phyloP scores from a whole-genome alignment of 345 rosid species.

The Ailanthus altissimus region DNA sequence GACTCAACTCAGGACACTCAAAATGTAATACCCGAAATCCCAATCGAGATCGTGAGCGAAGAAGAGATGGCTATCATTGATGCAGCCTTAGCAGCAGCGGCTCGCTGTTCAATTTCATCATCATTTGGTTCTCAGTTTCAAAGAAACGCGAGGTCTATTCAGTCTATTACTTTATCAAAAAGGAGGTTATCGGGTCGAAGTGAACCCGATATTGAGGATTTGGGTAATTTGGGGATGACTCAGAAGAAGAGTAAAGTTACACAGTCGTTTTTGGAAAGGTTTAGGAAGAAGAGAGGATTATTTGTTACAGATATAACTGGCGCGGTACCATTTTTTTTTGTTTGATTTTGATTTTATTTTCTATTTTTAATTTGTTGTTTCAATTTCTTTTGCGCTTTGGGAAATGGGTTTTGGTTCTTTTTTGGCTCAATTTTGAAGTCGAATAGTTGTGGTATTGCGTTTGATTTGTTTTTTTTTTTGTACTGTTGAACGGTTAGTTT shows the following conservation, averaged over 20 bases:
- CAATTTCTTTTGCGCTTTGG: no score
- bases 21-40: slow-evolving; percentile 39
- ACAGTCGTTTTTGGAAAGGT: slow-evolving; percentile 45
- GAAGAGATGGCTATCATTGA: slow-evolving; percentile 89
- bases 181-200: slow-evolving; percentile 31
- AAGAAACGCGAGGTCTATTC: slow-evolving; percentile 34
- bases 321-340: slow-evolving; percentile 37
- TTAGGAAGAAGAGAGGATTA: slow-evolving; percentile 56
- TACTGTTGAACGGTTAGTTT: slow-evolving; percentile 9
- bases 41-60: slow-evolving; percentile 74
- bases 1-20: slow-evolving; percentile 23
- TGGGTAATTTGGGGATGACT: slow-evolving; percentile 20
- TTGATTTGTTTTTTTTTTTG: slow-evolving; percentile 7
- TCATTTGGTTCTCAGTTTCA: slow-evolving; percentile 36
- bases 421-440: neutral
- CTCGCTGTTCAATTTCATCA: slow-evolving; percentile 41
- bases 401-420: slow-evolving; percentile 2
- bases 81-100: slow-evolving; percentile 59
- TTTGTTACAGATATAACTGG: slow-evolving; percentile 68
- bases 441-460: neutral
- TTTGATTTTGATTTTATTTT: neutral
- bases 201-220: slow-evolving; percentile 63
- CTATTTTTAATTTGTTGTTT: no score
- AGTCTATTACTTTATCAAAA: slow-evolving; percentile 43
- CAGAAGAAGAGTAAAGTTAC: slow-evolving; percentile 33